Evolutionary conservation across 2,329 filamentous ascomycete genomes (phyloP).

Genomic region (Diaporthe citrichinensis): DNA sequence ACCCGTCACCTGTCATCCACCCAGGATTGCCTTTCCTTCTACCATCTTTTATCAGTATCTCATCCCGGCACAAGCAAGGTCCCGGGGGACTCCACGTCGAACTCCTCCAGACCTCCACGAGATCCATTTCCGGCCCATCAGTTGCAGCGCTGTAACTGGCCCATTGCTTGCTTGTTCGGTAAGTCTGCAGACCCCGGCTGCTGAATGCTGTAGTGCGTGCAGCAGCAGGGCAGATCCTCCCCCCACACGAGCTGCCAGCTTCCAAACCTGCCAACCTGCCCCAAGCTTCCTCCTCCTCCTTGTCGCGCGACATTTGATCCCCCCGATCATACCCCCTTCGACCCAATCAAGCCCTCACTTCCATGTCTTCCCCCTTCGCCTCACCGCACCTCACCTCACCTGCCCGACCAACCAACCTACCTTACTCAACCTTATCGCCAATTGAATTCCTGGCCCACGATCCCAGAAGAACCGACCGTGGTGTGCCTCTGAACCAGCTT

Average conservation of each 20-base stretch:
- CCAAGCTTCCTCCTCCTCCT: constrained; percentile 20
- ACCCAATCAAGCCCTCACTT: constrained; percentile 30
- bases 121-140: constrained; percentile 18
- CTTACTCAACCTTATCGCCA: constrained; percentile 13
- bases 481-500: constrained; percentile 7
- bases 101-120: not conserved
- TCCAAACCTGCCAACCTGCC: constrained; percentile 8
- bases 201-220: constrained; percentile 17
- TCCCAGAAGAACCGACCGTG: not conserved
- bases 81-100: constrained; percentile 8
- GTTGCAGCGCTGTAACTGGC: constrained; percentile 22
- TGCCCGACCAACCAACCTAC: not conserved
- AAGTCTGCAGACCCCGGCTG: constrained; percentile 20
- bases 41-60: not conserved
- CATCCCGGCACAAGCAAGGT: not conserved
- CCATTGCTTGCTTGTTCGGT: constrained; percentile 9
- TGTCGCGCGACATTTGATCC: not conserved
- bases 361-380: constrained; percentile 6
- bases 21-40: constrained; percentile 23
- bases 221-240: constrained; percentile 28
- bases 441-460: constrained; percentile 6
- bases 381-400: not conserved
- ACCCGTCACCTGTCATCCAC: not conserved
- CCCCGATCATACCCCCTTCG: constrained; percentile 3
- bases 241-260: constrained; percentile 13